phyloP scores from a whole-genome alignment of 2,329 filamentous ascomycete species.

The Penicillium sp. region DNA sequence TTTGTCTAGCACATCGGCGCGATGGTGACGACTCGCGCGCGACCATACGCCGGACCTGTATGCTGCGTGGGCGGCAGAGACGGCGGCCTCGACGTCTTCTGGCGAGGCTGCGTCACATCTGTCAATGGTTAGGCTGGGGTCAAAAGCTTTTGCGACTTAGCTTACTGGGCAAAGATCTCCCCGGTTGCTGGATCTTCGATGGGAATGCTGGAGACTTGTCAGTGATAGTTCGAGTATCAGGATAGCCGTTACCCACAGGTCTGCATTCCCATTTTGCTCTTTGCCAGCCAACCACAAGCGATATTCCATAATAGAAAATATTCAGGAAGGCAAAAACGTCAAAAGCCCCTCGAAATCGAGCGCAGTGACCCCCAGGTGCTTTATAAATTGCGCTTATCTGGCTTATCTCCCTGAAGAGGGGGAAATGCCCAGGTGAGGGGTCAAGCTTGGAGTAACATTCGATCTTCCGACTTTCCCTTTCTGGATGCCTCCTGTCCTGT shows the following conservation, averaged over 20 bases:
- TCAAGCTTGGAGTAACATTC: background rate
- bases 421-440: background rate
- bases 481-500: background rate
- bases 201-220: constrained; percentile 7
- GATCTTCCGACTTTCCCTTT: background rate
- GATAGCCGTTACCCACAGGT: constrained; percentile 3
- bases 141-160: fast-evolving
- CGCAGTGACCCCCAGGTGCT: background rate
- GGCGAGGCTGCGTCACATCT: constrained; percentile 16
- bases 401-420: background rate
- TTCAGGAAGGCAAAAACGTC: background rate
- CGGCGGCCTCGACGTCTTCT: constrained; percentile 11
- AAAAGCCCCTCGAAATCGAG: background rate
- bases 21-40: constrained; percentile 14
- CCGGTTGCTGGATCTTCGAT: constrained; percentile 17
- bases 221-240: background rate
- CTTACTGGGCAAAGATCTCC: constrained; percentile 16
- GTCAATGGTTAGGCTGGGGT: background rate
- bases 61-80: constrained; percentile 8
- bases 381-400: background rate
- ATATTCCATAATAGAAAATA: constrained; percentile 3
- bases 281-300: constrained; percentile 16
- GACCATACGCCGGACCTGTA: constrained; percentile 18
- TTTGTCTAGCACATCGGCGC: constrained; percentile 18
- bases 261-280: constrained; percentile 8